These are phyloP conservation scores for Sporothrix humicola DNA, from an alignment of 2,329 filamentous ascomycete genomes.

Conservation along the genomic window DNA sequence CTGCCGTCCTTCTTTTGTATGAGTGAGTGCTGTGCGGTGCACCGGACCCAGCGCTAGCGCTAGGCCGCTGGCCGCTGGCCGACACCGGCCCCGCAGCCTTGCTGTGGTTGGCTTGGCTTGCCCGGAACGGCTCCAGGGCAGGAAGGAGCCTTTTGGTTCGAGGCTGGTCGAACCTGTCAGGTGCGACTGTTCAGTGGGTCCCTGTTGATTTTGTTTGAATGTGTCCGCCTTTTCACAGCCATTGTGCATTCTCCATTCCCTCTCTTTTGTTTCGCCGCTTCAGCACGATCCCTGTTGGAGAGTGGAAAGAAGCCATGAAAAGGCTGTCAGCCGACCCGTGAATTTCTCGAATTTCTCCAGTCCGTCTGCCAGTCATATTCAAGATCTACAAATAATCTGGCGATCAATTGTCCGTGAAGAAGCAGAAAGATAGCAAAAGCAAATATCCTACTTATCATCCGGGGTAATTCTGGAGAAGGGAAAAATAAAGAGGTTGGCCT, in stretches of 20 bases:
- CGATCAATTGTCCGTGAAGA: not conserved
- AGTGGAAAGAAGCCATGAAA: not conserved
- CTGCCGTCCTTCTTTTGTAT: not conserved
- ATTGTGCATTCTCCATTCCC: not conserved
- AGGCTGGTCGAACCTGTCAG: not conserved
- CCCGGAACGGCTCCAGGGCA: conserved; percentile 26
- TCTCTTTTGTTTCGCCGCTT: not conserved
- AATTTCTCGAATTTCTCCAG: not conserved
- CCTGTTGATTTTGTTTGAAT: not conserved
- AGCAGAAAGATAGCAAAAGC: not conserved
- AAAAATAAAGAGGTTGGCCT: conserved; percentile 12
- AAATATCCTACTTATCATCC: not conserved
- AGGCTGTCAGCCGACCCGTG: not conserved
- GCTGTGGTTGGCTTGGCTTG: conserved; percentile 27
- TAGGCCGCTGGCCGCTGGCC: conserved; percentile 20
- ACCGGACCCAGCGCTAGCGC: conserved; percentile 6
- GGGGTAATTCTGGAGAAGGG: not conserved
- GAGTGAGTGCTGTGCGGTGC: not conserved
- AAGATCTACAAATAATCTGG: not conserved
- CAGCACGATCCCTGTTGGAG: not conserved
- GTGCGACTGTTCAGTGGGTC: not conserved
- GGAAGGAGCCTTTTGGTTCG: not conserved
- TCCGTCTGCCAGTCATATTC: not conserved
- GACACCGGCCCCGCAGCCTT: conserved; percentile 28
- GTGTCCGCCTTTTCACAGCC: not conserved